A percentile compares a stretch with the other conserved stretches of the same genome.
These are phyloP conservation scores for Hypomyces perniciosus DNA, from an alignment of 2,329 filamentous ascomycete genomes.

Conservation along the genomic window DNA sequence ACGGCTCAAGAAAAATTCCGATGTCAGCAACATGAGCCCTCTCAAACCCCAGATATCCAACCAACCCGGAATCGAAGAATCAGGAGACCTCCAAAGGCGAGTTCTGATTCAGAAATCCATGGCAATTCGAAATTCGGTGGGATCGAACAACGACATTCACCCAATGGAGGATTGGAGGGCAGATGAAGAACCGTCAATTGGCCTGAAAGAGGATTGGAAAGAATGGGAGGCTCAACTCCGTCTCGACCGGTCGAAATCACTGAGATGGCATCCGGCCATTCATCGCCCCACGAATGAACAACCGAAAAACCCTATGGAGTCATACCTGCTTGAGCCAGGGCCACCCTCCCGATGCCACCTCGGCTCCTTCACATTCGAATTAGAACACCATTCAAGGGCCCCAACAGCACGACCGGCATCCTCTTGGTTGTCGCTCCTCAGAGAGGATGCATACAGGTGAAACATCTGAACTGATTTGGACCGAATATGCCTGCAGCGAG, in stretches of 20 bases:
- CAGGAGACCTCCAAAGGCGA: slow-evolving; percentile 8
- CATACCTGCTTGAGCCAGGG: background rate
- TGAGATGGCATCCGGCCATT: slow-evolving; percentile 23
- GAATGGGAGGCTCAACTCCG: slow-evolving; percentile 32
- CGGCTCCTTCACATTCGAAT: background rate
- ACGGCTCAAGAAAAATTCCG: background rate
- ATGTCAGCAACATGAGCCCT: background rate
- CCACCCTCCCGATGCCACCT: slow-evolving; percentile 1
- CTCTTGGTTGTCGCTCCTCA: background rate
- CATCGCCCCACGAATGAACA: background rate
- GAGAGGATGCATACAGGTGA: no score
- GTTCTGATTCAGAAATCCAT: slow-evolving; percentile 11
- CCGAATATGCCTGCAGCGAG: no score
- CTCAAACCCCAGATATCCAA: slow-evolving; percentile 6
- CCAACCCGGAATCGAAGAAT: background rate
- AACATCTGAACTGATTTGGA: no score
- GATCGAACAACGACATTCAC: background rate
- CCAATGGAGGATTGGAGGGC: background rate
- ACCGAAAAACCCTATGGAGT: background rate
- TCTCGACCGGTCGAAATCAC: slow-evolving; percentile 22
- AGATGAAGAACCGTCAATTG: slow-evolving; percentile 11
- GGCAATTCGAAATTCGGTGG: slow-evolving; percentile 6
- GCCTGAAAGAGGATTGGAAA: slow-evolving; percentile 32
- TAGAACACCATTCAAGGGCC: background rate
- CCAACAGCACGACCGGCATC: slow-evolving; percentile 3